Base-by-base conservation (phyloP, 495 filamentous ascomycete genomes). In the Xylaria bambusicola region DNA sequence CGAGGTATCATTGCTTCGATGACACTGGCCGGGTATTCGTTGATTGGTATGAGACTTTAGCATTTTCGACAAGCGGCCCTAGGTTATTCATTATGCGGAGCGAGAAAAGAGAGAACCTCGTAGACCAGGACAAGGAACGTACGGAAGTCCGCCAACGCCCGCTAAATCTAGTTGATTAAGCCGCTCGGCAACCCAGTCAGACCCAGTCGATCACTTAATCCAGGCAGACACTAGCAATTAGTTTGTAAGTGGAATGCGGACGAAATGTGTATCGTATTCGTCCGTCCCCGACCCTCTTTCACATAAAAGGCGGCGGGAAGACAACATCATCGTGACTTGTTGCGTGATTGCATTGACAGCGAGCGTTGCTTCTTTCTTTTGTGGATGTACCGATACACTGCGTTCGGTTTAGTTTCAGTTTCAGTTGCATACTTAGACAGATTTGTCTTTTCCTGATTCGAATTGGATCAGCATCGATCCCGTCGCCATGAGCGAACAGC, bases 401-500 rank as follows among this genome's bases (percentile, higher is more conserved):
- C n/a, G n/a, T 17, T 38, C n/a, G 12, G 1, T 33, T 21, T n/a
- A n/a, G 12, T n/a, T 10, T 27, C 4, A 21, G 6, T 52, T 6
- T 5, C 10, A 6, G 6, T 5, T 33, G 31, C 31, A 5, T 5
- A 6, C 31, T 33, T 33, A 10, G 13, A 9, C 13, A 15, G 36
- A 38, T 15, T 6, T 15, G 31, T 18, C 33, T 62, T 52, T 46
- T 29, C 40, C 40, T 62, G 27, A 20, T 12, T 13, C n/a, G 36
- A 15, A 27, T n/a, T 23, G 48, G 15, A 57, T 38, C 26, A 27
- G 27, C 36, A 18, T 8, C 29, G 13, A 40, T 40, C 18, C 53
- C 10, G 8, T 33, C 36, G 52, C 48, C 42, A 68, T 68, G 66
- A 41, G 26, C 31, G 27, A 12, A 40, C 56, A 58, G n/a, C 38